Base-by-base conservation (phyloP, 139 green algal genomes). In the Tetraselmis striata region DNA sequence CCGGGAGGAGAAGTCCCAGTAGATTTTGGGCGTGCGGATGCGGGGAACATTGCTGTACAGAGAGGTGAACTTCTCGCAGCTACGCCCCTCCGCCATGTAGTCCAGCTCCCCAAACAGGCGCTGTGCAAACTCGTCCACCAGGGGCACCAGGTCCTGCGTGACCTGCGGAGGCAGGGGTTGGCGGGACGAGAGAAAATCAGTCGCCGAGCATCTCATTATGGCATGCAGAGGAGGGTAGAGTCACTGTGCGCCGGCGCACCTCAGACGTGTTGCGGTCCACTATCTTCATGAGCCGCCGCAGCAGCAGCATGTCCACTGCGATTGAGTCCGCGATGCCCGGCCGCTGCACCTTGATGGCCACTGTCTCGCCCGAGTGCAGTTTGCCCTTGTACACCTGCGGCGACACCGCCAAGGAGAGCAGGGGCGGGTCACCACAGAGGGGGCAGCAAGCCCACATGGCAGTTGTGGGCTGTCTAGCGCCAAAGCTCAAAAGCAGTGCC, bases 261-360 rank as follows among this genome's bases (percentile, higher is more conserved):
- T 83, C 59, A 18, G 86, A 82, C 23, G 95, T 75, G 74, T 92
- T 90, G 27, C 75, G 30, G 85, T 98, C 95, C 30, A 97, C 83
- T 0, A 90, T 84, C 26, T 31, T 79, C 87, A 95, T 93, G 2
- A 97, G 86, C 27, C 92, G 79, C 1, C 95, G 85, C 82, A 98
- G 91, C 88, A 99, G 90, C 79, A 98, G 88, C 90, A 98, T 95
- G 90, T 98, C 95, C 22, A 97, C 82, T 0, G 95, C 95, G 59
- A 99, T 98, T 87, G 81, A 88, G 80, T 97, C 96, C 5, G 89
- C 90, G 59, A 99, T 98, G 74, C 91, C 90, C 1, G 96, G 96
- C 32, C 96, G 89, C 93, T 99, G 96, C 67, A 99, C 96, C 91
- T 99, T 99, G 29, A 99, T 91, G 0, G 96, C 96, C 27, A 99